Base-by-base conservation (phyloP, 1,284 basidiomycete species). In the Mycena citricolor region DNA sequence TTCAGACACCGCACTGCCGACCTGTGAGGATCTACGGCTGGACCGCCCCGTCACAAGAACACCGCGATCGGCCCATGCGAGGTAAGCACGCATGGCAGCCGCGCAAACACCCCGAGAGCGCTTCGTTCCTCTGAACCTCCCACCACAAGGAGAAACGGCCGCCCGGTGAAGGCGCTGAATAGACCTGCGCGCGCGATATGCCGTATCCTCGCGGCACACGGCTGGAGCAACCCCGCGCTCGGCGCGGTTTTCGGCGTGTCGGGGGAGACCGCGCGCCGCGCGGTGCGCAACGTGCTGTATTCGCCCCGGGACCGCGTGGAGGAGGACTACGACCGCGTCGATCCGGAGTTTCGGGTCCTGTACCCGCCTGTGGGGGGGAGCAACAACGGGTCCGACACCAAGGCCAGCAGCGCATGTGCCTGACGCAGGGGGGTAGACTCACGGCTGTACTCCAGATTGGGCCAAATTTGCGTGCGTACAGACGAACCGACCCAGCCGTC, bases 151-250 rank as follows among this genome's bases (percentile, higher is more conserved):
- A n/a, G n/a, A n/a, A n/a, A n/a, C n/a, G n/a, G n/a, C n/a, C n/a
- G n/a, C n/a, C n/a, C n/a, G n/a, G n/a, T n/a, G n/a, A 41, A 41
- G 16, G 39, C 11, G 13, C 5, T 41, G 14, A 42, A 42, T 17
- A n/a, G 40, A 12, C 21, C 20, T 19, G 40, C 32, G 8, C 40
- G 40, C 24, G 40, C 32, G 0, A 35, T 42, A 3, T 35, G 32
- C n/a, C 32, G 40, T 2, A 34, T 42, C 5, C 16, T 29, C 13
- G 22, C 23, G 6, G n/a, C 17, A 3, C 32, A 29, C 25, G 40
- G 25, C 3, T 42, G 40, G 40, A 8, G 25, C 0, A 8, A 25
- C 24, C 12, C n/a, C 3, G 32, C 1, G 2, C 20, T 42, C 3
- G 40, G 20, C 2, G 7, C 11, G 10, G 32, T 42, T 26, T 42